Base-by-base conservation (phyloP, 345 rosid genomes). In the Salix arbutifolia region DNA sequence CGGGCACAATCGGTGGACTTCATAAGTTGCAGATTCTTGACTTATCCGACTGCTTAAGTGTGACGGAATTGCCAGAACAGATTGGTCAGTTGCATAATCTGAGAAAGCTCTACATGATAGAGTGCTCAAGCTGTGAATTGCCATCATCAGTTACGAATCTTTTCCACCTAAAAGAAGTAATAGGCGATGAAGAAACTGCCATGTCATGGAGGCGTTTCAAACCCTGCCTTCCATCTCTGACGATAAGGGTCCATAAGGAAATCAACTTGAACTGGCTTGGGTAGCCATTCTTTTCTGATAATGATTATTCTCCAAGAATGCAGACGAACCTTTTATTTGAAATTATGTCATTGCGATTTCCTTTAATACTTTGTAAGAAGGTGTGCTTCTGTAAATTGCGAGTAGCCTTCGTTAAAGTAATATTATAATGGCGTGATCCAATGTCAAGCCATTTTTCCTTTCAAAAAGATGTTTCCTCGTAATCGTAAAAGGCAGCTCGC, bases 221-320 rank as follows among this genome's bases (percentile, higher is more conserved):
- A 38, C 18, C 17, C 21, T 48, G 14, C 8, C 75, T 79, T 2
- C 35, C 40, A 25, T 50, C 50, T 33, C 65, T 83, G 58, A 64
- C 5, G 19, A 64, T 76, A 21, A 69, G 62, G 69, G 78, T 76
- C 31, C 83, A 64, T 4, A 77, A 73, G 53, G 83, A 76, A 37
- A n/a, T 71, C 70, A 82, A 76, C 70, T 74, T 83, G 30, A 69
- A 79, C 64, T 83, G 85, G 83, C 83, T 79, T 69, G 38, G 33
- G 3, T 60, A 62, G 52, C 42, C 48, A 33, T 50, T 35, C 18
- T 61, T 60, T 58, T 18, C 23, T 6, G 50, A 3, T 21, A 12
- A 12, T n/a, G 26, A n/a, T 13, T 38, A 7, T 19, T 50, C 73
- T 48, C 50, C 17, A 44, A 13, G 50, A 44, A 44, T 44, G 3